Percentiles rank a stretch among this genome's conserved stretches.
phyloP scores from a whole-genome alignment of 1,284 basidiomycete species.

The Papiliotrema fonsecae region DNA sequence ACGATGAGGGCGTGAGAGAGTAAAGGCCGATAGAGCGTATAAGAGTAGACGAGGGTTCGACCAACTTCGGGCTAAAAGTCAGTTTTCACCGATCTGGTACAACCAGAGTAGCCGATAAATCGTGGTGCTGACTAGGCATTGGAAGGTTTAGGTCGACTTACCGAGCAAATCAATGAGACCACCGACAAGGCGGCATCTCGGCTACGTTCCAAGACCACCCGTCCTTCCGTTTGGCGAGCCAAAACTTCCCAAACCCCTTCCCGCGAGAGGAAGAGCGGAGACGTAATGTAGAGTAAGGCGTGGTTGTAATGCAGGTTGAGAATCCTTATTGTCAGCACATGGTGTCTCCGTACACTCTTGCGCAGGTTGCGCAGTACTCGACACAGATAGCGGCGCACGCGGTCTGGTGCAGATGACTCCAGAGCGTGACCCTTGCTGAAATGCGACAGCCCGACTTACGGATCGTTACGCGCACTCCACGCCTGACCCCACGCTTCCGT shows the following conservation, averaged over 20 bases:
- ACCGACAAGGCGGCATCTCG: constrained; percentile 44
- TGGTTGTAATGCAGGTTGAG: constrained; percentile 43
- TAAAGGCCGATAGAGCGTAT: constrained; percentile 40
- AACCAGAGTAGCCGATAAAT: no score
- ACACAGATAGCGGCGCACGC: no score
- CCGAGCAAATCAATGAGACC: constrained; percentile 37
- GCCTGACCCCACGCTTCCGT: constrained; percentile 39
- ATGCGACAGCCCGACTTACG: constrained; percentile 18
- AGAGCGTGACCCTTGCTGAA: no score
- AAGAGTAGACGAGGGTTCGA: constrained; percentile 43
- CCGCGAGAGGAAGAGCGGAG: constrained; percentile 32
- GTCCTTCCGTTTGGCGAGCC: constrained; percentile 32
- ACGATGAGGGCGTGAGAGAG: constrained; percentile 40
- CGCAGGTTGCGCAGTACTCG: no score
- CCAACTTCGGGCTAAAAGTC: constrained; percentile 36
- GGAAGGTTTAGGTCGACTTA: constrained; percentile 15
- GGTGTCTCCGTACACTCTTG: no score
- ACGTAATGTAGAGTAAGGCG: constrained; percentile 38
- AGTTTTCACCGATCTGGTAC: no score
- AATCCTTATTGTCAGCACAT: constrained; percentile 27
- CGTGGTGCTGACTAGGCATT: no score
- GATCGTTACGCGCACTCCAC: constrained; percentile 28
- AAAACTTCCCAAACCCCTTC: constrained; percentile 37
- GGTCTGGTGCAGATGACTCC: no score
- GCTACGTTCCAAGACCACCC: constrained; percentile 36